Evolutionary conservation across 768 basidiomycete genomes (phyloP), one percentile per base, ranked within the genome.

Genomic region (Kwoniella dejecticola): DNA sequence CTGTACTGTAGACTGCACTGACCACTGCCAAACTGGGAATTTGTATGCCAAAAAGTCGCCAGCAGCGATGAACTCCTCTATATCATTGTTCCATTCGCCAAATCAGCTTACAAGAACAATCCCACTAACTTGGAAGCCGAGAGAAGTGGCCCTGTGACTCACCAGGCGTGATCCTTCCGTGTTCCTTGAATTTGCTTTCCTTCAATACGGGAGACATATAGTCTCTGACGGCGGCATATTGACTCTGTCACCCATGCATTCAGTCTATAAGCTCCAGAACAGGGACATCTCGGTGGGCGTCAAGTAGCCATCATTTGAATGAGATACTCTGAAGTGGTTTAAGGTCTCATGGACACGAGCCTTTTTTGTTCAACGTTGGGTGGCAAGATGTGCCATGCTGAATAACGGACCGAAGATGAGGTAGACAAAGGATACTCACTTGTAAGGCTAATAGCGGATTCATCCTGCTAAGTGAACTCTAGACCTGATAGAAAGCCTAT

Each of bases 171-270:
- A 97, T 94, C 55, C 94, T 85, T 6, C 96, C 96, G 73, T 95
- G 91, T 79, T 99, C 96, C 79, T 95, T 97, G 84, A 99, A 99
- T 79, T 98, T 98, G 82, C 90, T 92, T 82, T 98, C 94, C 75
- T 88, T 91, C 68, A 98, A 85, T 23, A 99, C 93, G 92, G 96
- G 78, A 21, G 44, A 50, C 57, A 40, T 44, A 42, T 53, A 57
- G 33, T 50, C 48, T 50, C 48, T 27, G 10, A 50, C 48, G 29
- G 48, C 48, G 29, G 48, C 48, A 50, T 50, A 50, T 50, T 50
- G 48, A 31, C 48, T 50, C 48, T 50, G 33, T 33, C n/a, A n/a
- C n/a, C n/a, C n/a, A n/a, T n/a, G n/a, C n/a, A n/a, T n/a, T n/a
- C n/a, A n/a, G n/a, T n/a, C n/a, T n/a, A n/a, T n/a, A n/a, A n/a